Evolutionary conservation across 306 rosid species (phyloP).

Genomic region (Senna siamea): DNA sequence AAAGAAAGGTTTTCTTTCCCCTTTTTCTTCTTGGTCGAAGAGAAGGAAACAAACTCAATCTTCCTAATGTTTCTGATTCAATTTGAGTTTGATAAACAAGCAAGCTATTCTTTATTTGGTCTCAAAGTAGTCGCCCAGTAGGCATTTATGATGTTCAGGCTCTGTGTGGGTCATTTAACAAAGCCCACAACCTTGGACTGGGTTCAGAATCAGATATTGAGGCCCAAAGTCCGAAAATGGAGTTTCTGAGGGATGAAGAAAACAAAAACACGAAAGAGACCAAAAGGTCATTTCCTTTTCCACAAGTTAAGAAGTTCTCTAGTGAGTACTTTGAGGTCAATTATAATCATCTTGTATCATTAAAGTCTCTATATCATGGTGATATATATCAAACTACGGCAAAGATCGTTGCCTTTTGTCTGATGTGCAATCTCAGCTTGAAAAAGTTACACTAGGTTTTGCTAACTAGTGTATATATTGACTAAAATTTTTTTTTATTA

Average conservation of each 20-base stretch:
- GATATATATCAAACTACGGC: background rate
- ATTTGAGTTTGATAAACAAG: background rate
- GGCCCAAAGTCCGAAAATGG: no score
- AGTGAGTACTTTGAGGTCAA: no score
- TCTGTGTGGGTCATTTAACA: background rate
- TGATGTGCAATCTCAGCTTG: conserved; percentile 9
- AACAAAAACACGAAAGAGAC: no score
- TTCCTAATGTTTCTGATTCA: background rate
- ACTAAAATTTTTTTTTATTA: no score
- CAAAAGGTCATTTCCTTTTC: no score
- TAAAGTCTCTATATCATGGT: background rate
- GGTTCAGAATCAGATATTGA: background rate
- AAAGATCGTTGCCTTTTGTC: conserved; percentile 40
- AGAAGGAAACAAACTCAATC: background rate
- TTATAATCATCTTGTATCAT: background rate
- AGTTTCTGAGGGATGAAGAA: no score
- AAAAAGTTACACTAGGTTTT: background rate
- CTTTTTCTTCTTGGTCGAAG: conserved; percentile 20
- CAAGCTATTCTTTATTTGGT: background rate
- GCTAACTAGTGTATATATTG: no score
- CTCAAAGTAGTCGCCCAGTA: background rate
- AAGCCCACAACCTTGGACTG: background rate
- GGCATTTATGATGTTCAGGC: background rate
- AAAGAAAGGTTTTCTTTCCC: conserved; percentile 4
- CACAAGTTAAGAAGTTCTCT: no score